Evolutionary conservation across 1,284 basidiomycete genomes (phyloP), one percentile per base, ranked within the genome.

Genomic region (Irpex rosettiformis): DNA sequence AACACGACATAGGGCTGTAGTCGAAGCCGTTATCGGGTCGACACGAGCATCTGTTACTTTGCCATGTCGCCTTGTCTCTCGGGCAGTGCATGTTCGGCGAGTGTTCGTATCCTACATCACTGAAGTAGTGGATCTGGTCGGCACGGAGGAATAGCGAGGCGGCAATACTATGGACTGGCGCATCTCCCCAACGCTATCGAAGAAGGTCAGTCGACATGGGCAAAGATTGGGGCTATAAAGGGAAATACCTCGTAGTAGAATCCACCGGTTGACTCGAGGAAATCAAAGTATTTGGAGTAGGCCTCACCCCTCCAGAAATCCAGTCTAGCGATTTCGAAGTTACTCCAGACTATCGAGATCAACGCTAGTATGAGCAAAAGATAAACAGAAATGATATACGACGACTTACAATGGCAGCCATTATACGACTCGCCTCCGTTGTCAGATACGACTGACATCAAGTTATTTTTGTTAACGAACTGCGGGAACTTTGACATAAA

Each of bases 111-210:
- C 81, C 82, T 37, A 85, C 83, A 62, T 83, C 79, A 60, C 79
- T 73, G 71, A 89, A 89, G 72, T 86, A 88, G 64, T 89, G 85
- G 53, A 90, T 80, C 68, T 86, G 79, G 56, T 81, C 76, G 61
- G 80, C 83, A 30, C 74, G 74, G 10, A 80, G 77, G 71, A 91
- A 86, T 28, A 90, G 73, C 3, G 82, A 80, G 0, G 82, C 88
- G 8, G 81, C 89, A 54, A 92, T 88, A 43, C 83, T 85, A 68
- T 92, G 89, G 0, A 92, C 85, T 0, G 89, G 91, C 1, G 91
- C 91, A 68, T 93, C 90, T 47, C 89, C 90, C 87, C 86, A 88
- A 37, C 86, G 78, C 79, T 80, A 18, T 22, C 7, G 8, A 51
- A 22, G 18, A 30, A 6, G 3, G 7, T 7, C 6, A 48, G 45